A percentile compares a stretch with the other conserved stretches of the same genome.
These are phyloP conservation scores for Xylaria telfairii DNA, from an alignment of 495 filamentous ascomycete species.

Conservation along the genomic window DNA sequence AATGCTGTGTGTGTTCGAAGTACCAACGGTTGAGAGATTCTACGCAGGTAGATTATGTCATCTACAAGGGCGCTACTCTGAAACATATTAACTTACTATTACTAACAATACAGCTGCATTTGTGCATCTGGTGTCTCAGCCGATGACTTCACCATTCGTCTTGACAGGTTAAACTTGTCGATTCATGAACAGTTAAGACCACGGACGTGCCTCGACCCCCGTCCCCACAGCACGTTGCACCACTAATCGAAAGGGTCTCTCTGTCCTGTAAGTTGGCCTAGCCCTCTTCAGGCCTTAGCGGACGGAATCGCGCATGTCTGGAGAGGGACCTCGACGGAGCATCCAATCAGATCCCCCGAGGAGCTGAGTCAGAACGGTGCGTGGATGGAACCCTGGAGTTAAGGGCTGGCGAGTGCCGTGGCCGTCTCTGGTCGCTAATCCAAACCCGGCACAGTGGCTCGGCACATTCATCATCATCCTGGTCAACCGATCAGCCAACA, in stretches of 20 bases:
- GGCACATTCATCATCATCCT: neutral
- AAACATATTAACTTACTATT: too few species aligned
- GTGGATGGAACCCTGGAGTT: neutral
- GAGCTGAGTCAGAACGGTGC: neutral
- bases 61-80: neutral
- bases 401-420: constrained; percentile 2
- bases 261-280: neutral
- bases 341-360: neutral
- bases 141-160: neutral
- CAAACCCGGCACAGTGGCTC: neutral
- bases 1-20: neutral
- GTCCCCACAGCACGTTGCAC: too few species aligned
- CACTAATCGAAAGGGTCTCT: too few species aligned
- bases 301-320: neutral
- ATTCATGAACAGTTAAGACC: neutral
- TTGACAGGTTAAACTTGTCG: neutral
- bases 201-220: too few species aligned
- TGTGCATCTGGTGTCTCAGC: neutral
- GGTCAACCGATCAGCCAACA: neutral
- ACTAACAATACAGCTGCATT: neutral
- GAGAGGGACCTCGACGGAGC: neutral
- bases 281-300: constrained; percentile 2
- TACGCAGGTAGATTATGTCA: neutral
- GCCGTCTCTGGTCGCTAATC: constrained; percentile 8
- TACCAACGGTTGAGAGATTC: neutral